These are phyloP conservation scores for Fusarium papillatum DNA, from an alignment of 2,329 filamentous ascomycete species.

Conservation along the genomic window DNA sequence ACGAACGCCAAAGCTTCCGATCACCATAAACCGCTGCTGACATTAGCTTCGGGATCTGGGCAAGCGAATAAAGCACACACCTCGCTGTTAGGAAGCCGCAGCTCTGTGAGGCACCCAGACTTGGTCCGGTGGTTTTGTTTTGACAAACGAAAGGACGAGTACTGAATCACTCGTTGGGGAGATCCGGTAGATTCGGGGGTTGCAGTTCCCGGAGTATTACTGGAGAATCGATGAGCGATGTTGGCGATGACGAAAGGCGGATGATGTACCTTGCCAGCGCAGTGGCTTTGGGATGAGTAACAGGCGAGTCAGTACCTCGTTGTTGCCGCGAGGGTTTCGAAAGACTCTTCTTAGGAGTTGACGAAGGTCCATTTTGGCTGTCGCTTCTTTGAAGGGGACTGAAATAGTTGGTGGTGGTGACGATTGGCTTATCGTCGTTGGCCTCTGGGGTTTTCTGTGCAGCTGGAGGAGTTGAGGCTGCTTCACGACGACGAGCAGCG, in stretches of 20 bases:
- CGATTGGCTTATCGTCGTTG: conserved; percentile 28
- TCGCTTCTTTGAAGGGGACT: conserved; percentile 41
- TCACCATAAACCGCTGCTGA: conserved; percentile 69
- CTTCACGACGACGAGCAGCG: conserved; percentile 50
- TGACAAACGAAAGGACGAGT: conserved; percentile 61
- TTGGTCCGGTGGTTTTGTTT: conserved; percentile 59
- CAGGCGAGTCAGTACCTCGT: conserved; percentile 21
- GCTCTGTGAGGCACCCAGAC: conserved; percentile 53
- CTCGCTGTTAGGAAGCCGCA: conserved; percentile 64
- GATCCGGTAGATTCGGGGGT: conserved; percentile 10
- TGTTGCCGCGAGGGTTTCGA: conserved; percentile 25
- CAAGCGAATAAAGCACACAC: conserved; percentile 47
- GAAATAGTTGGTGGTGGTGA: conserved; percentile 46
- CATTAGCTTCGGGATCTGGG: conserved; percentile 30
- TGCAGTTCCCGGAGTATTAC: neutral
- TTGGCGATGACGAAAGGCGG: neutral
- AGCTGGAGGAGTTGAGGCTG: conserved; percentile 23
- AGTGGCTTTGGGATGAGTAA: conserved; percentile 17
- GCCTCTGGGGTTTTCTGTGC: conserved; percentile 20
- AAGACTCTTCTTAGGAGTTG: conserved; percentile 34
- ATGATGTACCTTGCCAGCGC: conserved; percentile 28
- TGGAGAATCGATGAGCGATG: conserved; percentile 18
- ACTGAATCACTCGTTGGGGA: conserved; percentile 42
- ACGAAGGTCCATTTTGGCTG: conserved; percentile 16
- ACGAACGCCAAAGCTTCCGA: conserved; percentile 78